Evolutionary conservation across 768 basidiomycete species (phyloP), one percentile per base, ranked within the genome.

Genomic region (Termitomyces sp.): DNA sequence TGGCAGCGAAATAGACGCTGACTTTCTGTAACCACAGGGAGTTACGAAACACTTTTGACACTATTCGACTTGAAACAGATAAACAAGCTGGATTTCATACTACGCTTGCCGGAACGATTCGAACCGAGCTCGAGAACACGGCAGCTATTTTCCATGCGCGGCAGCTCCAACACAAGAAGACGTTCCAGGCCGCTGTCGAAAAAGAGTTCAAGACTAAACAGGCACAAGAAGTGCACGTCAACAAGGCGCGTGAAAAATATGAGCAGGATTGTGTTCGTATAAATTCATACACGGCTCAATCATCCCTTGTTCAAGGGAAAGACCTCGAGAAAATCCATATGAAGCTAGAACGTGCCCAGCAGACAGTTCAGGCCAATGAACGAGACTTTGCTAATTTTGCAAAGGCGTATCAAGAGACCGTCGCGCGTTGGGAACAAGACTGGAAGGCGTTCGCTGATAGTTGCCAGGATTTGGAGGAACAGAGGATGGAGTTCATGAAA

Each of bases 381-480:
- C 82, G 88, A 37, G 97, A 99, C 58, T 98, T 93, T 66, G 79
- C 82, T n/a, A 90, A 89, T 67, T 94, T 94, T 67, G 83, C 90
- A 3, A 83, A 82, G 54, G 87, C 85, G 0, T 70, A 97, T 40
- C 82, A 84, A 61, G 89, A 91, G 49, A 96, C 92, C 14, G 78
- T 81, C 21, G 78, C 74, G 49, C 88, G 89, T 65, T 98, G 96
- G 97, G 94, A 97, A 67, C 77, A 80, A 59, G 88, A 91, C 58
- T 99, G 97, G 97, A 95, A 91, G 71, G 76, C 75, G 3, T 98
- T 97, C 72, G 95, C 93, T 66, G 97, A 99, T 70, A 83, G 82
- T 43, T 92, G 92, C 59, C 97, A 99, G 71, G 97, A 99, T 73
- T 73, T 97, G 49, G 97, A 99, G 66, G 94, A 98, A 63, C 88